Percentiles rank a stretch among this genome's conserved stretches.
phyloP scores from a whole-genome alignment of 805 yeast genomes.

The Scheffersomyces stipitis region DNA sequence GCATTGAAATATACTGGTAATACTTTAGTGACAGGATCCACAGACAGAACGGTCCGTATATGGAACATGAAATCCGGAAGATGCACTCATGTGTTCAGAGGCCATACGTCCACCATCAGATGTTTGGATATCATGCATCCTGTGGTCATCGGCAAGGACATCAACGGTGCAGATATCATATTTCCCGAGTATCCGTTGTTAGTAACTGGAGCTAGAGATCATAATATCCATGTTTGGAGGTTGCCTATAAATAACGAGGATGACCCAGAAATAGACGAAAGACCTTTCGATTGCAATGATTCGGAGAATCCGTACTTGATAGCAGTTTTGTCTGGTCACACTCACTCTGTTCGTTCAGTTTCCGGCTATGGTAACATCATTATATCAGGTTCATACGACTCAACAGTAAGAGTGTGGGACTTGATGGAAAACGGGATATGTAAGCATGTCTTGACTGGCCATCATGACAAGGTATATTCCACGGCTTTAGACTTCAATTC shows the following conservation, averaged over 20 bases:
- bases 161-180: slow-evolving; percentile 53
- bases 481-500: slow-evolving; percentile 77
- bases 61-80: slow-evolving; percentile 86
- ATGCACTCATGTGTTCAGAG: slow-evolving; percentile 89
- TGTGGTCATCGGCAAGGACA: slow-evolving; percentile 58
- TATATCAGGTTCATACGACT: slow-evolving; percentile 89
- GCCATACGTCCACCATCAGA: slow-evolving; percentile 91
- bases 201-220: slow-evolving; percentile 47
- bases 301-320: slow-evolving; percentile 61
- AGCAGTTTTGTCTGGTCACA: slow-evolving; percentile 59
- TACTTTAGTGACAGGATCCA: slow-evolving; percentile 88
- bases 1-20: slow-evolving; percentile 85
- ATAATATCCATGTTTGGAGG: slow-evolving; percentile 45
- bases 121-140: slow-evolving; percentile 84
- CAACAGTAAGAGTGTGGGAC: slow-evolving; percentile 91
- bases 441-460: slow-evolving; percentile 74
- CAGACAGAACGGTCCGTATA: slow-evolving; percentile 89
- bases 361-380: slow-evolving; percentile 82
- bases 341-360: slow-evolving; percentile 81
- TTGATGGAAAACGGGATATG: slow-evolving; percentile 67
- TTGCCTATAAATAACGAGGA: slow-evolving; percentile 55
- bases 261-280: slow-evolving; percentile 32
- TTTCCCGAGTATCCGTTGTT: slow-evolving; percentile 68
- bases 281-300: slow-evolving; percentile 36
- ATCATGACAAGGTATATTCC: slow-evolving; percentile 84